Evolutionary conservation across 768 basidiomycete species (phyloP), one percentile per base, ranked within the genome.

Genomic region (Roridomyces roridus): DNA sequence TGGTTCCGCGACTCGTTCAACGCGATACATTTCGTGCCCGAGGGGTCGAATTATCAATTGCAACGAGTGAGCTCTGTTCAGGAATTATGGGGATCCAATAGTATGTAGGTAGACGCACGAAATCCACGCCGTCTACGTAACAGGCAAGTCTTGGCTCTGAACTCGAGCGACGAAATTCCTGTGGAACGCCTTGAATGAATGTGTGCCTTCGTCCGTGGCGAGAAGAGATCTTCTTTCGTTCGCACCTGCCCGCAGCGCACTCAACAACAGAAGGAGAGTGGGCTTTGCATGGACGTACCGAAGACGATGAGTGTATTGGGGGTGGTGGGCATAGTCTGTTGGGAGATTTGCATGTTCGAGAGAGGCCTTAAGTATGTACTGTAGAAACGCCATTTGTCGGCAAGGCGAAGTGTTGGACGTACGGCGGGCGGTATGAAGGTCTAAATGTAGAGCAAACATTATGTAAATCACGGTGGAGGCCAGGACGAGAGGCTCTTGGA

Each of bases 261-360:
- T n/a, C n/a, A n/a, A n/a, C n/a, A n/a, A n/a, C n/a, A 50, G 41
- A 28, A 21, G 23, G 46, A 36, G 37, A 48, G 46, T n/a, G 17
- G 34, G 18, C 9, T 11, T 12, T 25, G 6, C 35, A 12, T 41
- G 39, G 26, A 40, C 39, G 11, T 1, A 50, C 48, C 48, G 15
- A 50, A 50, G 48, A 29, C 48, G 4, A 50, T 39, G 37, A 50
- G 39, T 31, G 48, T 50, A 17, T 35, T 50, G 39, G 48, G 48
- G 35, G 11, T 50, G 26, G 48, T 50, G 5, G 48, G n/a, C n/a
- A n/a, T n/a, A n/a, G n/a, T n/a, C n/a, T n/a, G n/a, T n/a, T n/a
- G n/a, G n/a, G n/a, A n/a, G n/a, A n/a, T 39, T 50, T 36, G 48
- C 48, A 50, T 50, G 20, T 2, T 24, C 31, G 46, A 48, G 29